These are phyloP conservation scores for Agapanthus africanus DNA, from an alignment of 106 monocot species.

Conservation along the genomic window DNA sequence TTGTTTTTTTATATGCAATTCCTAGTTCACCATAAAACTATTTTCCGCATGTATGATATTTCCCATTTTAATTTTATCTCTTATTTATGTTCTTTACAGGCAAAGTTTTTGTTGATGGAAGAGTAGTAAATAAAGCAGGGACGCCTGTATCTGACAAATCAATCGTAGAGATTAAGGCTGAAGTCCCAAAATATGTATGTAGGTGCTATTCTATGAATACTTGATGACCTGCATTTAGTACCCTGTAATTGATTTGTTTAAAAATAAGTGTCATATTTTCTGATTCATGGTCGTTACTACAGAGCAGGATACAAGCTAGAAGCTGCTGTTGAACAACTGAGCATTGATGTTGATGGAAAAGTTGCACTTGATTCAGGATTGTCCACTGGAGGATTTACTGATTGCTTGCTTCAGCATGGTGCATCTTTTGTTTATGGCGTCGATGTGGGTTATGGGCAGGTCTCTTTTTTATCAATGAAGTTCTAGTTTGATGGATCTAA, in stretches of 20 bases:
- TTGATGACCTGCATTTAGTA: background rate
- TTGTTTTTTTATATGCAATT: background rate
- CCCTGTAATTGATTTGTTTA: background rate
- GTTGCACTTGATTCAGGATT: slow-evolving; percentile 96
- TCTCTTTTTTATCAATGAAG: slow-evolving; percentile 8
- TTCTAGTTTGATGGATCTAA: background rate
- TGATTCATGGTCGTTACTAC: slow-evolving; percentile 22
- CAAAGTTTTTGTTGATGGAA: slow-evolving; percentile 94
- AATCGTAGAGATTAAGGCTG: slow-evolving; percentile 79
- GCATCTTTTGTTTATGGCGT: slow-evolving; percentile 91
- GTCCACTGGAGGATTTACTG: slow-evolving; percentile 97
- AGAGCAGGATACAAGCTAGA: slow-evolving; percentile 99
- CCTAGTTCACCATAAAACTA: background rate
- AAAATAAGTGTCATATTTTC: too few species aligned
- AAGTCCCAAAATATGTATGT: slow-evolving; percentile 99
- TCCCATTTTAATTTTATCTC: background rate
- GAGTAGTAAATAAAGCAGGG: slow-evolving; percentile 82
- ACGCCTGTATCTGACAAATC: slow-evolving; percentile 90
- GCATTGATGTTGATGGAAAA: slow-evolving; percentile 65
- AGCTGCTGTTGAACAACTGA: slow-evolving; percentile 78
- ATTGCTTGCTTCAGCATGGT: slow-evolving; percentile 95
- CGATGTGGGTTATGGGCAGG: slow-evolving; percentile 98
- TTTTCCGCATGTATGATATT: slow-evolving; percentile 8
- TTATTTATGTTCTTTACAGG: slow-evolving; percentile 28
- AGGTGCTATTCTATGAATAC: slow-evolving; percentile 56